Evolutionary conservation across 352 stramenopile genomes (phyloP).

Genomic region (Pythium guiyangense): DNA sequence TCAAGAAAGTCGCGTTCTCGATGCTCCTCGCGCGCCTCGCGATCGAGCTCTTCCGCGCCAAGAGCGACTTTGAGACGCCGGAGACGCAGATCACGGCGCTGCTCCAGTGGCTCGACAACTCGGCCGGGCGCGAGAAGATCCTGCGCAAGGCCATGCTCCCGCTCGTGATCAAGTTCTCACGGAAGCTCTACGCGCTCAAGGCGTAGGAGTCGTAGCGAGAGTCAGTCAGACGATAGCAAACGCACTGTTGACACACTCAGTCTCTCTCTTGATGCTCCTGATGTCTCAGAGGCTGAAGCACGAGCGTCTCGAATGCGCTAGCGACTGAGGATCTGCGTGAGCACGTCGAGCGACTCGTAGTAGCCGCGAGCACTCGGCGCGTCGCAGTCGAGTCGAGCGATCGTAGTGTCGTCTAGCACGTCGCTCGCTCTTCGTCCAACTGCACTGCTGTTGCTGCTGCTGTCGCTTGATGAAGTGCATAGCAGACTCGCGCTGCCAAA

Average conservation of each 20-base stretch:
- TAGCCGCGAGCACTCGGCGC: neutral
- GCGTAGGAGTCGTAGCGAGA: neutral
- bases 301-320: too few species aligned
- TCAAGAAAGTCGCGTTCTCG: constrained; percentile 70
- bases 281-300: too few species aligned
- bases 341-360: neutral
- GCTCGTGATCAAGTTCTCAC: constrained; percentile 69
- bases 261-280: too few species aligned
- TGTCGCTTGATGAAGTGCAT: neutral
- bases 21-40: constrained; percentile 63
- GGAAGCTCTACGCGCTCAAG: constrained; percentile 54
- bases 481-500: neutral
- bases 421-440: too few species aligned
- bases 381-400: neutral
- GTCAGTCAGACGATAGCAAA: too few species aligned
- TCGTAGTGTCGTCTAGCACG: too few species aligned
- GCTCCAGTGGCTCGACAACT: constrained; percentile 80
- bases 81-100: constrained; percentile 64
- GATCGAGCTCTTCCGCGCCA: constrained; percentile 60
- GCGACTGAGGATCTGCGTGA: neutral
- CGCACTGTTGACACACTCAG: too few species aligned
- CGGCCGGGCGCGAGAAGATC: constrained; percentile 58
- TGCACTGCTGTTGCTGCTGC: neutral
- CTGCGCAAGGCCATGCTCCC: constrained; percentile 56
- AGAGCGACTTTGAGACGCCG: constrained; percentile 64